These are phyloP conservation scores for Stylonectria norvegica DNA, from an alignment of 2,329 filamentous ascomycete species.

Conservation along the genomic window DNA sequence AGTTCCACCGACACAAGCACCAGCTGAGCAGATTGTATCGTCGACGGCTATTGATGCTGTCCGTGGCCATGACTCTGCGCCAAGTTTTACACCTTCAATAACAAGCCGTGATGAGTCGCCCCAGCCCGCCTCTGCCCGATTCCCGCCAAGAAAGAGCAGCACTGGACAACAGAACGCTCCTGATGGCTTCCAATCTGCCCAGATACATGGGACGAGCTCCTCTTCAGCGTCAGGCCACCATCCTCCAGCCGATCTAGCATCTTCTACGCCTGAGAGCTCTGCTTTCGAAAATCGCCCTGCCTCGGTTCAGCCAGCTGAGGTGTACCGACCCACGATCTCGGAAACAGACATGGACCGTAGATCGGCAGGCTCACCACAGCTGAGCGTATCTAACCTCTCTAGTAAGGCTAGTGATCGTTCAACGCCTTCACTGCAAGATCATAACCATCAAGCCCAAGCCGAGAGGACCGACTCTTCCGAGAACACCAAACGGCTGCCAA, in stretches of 20 bases:
- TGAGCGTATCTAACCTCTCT: constrained; percentile 52
- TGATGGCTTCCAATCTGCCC: neutral
- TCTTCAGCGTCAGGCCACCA: constrained; percentile 15
- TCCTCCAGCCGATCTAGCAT: constrained; percentile 7
- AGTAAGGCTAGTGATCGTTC: constrained; percentile 34
- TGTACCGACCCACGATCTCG: constrained; percentile 71
- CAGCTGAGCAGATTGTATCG: neutral
- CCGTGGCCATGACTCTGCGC: constrained; percentile 11
- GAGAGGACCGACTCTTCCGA: constrained; percentile 6
- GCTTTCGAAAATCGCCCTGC: constrained; percentile 47
- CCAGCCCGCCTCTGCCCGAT: constrained; percentile 10
- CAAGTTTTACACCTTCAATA: constrained; percentile 13
- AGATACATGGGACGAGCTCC: constrained; percentile 1
- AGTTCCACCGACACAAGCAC: neutral
- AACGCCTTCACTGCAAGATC: constrained; percentile 12
- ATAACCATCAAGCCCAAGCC: constrained; percentile 3
- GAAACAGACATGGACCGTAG: constrained; percentile 56
- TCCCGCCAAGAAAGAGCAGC: neutral
- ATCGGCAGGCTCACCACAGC: constrained; percentile 55
- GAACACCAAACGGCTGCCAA: constrained; percentile 13
- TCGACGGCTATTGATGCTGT: neutral
- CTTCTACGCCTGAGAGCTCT: constrained; percentile 10
- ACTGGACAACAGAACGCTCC: neutral
- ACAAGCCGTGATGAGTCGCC: constrained; percentile 19
- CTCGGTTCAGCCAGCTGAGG: constrained; percentile 71